Base-by-base conservation (phyloP, 345 rosid genomes). In the Euclidium syriacum region DNA sequence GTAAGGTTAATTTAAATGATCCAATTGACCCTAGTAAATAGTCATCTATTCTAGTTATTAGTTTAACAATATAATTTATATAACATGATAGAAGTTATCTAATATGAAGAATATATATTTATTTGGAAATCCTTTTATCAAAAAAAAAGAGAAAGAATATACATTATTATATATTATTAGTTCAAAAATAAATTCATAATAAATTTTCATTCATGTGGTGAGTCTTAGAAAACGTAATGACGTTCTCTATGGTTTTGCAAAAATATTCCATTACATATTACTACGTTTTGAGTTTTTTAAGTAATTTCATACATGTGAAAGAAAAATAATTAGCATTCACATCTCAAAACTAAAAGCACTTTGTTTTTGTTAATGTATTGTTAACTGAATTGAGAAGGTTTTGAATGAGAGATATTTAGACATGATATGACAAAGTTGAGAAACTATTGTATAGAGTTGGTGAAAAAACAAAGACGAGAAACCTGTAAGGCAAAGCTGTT, bases 211-310 rank as follows among this genome's bases (percentile, higher is more conserved):
- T 41, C 47, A 59, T 67, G 73, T 59, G 61, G 51, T n/a, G 54
- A 53, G 9, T 54, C 29, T 70, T 54, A 2, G 24, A 39, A 59
- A 59, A 20, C 49, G 50, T 58, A 14, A 36, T 39, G 34, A 38
- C 19, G 35, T 36, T 16, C 14, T 18, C 42, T 47, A 30, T 40
- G 72, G 17, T 39, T 39, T 57, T 39, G 58, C 10, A 58, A 40
- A 64, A 39, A 48, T 48, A 39, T 58, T 67, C 51, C 63, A 18
- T 67, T 48, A 42, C 39, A 58, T 49, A 54, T 26, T 52, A 14
- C n/a, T 32, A 24, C 47, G 19, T 56, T 46, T 12, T 36, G 35
- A 19, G 11, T 46, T 46, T 56, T 33, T 35, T 24, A 25, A 46
- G 39, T 44, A 43, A 43, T 18, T 43, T 65, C 47, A 10, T 54